Evolutionary conservation across 805 yeast genomes (phyloP).

Genomic region (Barnettozyma populi): DNA sequence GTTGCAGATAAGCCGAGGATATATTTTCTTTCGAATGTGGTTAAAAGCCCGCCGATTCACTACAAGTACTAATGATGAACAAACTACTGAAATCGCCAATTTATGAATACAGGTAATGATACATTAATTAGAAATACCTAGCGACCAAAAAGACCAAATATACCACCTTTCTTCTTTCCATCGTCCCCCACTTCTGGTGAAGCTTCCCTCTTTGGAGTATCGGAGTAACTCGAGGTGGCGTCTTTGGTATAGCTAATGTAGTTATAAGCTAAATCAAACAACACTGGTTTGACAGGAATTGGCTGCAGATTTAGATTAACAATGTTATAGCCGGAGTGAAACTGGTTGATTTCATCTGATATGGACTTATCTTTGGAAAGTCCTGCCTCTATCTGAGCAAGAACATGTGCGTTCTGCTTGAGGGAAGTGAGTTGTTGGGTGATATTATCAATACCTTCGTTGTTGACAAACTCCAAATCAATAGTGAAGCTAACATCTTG

Average conservation of each 20-base stretch:
- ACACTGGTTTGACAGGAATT: constrained; percentile 77
- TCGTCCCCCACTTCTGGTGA: constrained; percentile 6
- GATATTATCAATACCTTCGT: constrained; percentile 28
- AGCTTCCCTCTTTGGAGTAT: not conserved
- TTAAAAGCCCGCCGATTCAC: not conserved
- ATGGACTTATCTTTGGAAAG: constrained; percentile 22
- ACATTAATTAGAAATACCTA: constrained; percentile 6
- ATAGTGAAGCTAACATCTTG: constrained; percentile 14
- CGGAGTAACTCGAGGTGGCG: not conserved
- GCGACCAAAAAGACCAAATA: constrained; percentile 71
- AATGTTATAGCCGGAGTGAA: constrained; percentile 22
- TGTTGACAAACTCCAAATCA: constrained; percentile 30
- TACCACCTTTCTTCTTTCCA: constrained; percentile 51
- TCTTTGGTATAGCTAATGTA: constrained; percentile 48
- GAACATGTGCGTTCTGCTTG: constrained; percentile 34
- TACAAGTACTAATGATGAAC: too few species aligned
- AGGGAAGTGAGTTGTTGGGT: constrained; percentile 13
- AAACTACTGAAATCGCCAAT: not conserved
- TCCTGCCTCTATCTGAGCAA: constrained; percentile 41
- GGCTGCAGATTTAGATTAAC: constrained; percentile 39
- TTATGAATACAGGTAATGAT: not conserved
- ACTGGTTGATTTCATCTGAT: constrained; percentile 17
- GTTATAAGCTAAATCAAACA: constrained; percentile 87
- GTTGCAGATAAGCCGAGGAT: constrained; percentile 1
- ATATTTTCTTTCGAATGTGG: not conserved